These are phyloP conservation scores for Pseudogymnoascus sp. DNA, from an alignment of 2,329 filamentous ascomycete genomes.

Conservation along the genomic window DNA sequence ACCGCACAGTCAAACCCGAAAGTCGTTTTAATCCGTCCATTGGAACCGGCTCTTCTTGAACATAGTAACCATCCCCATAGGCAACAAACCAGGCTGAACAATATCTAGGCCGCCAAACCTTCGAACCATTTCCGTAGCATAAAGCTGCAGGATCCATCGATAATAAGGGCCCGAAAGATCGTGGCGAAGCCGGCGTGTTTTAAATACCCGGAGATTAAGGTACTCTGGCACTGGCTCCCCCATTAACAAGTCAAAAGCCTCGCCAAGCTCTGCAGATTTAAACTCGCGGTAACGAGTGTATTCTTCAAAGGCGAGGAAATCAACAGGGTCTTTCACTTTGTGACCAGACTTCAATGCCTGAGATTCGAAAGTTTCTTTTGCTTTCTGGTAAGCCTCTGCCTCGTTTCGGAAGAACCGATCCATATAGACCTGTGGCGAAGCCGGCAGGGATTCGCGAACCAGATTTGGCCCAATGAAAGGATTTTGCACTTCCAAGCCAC, in stretches of 20 bases:
- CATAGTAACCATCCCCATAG: slow-evolving; percentile 35
- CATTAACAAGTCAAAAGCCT: slow-evolving; percentile 30
- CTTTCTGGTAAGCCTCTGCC: slow-evolving; percentile 28
- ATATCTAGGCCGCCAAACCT: slow-evolving; percentile 35
- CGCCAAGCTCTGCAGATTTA: slow-evolving; percentile 26
- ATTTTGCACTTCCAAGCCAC: slow-evolving; percentile 35
- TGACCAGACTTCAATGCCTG: slow-evolving; percentile 18
- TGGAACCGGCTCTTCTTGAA: slow-evolving; percentile 32
- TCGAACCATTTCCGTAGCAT: slow-evolving; percentile 33
- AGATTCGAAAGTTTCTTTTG: slow-evolving; percentile 30
- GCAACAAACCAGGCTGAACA: slow-evolving; percentile 35
- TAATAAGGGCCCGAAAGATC: slow-evolving; percentile 27
- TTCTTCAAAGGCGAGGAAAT: slow-evolving; percentile 37
- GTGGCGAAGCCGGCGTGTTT: slow-evolving; percentile 18
- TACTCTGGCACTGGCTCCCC: slow-evolving; percentile 19
- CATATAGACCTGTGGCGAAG: slow-evolving; percentile 24
- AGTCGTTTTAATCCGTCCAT: slow-evolving; percentile 30
- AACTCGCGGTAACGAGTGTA: slow-evolving; percentile 33
- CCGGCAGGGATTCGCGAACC: slow-evolving; percentile 19
- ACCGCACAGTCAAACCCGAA: background rate
- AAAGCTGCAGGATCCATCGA: slow-evolving; percentile 34
- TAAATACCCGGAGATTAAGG: slow-evolving; percentile 21
- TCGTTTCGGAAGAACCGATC: slow-evolving; percentile 29
- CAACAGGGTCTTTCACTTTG: slow-evolving; percentile 21
- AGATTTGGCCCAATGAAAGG: slow-evolving; percentile 34